Base-by-base conservation (phyloP, 179 eudicot genomes). In the Gypsophila paniculata region DNA sequence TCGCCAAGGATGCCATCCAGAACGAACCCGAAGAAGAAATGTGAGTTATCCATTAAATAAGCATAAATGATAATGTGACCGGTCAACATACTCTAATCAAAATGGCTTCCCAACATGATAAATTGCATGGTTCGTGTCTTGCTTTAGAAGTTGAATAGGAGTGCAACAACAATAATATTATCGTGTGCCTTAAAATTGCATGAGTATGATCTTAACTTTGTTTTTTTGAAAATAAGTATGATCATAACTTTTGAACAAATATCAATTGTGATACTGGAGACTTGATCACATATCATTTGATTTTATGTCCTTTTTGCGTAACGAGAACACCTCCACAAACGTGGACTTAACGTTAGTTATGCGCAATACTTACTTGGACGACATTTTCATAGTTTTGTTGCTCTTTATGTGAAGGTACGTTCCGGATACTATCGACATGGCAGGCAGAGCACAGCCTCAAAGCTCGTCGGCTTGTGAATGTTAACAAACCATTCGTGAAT, bases 11-110 rank as follows among this genome's bases (percentile, higher is more conserved):
- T 74, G 95, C 95, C 36, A 76, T 89, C 25, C 80, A 69, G 68
- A 87, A 82, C 74, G 94, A 85, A 55, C 86, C 86, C 36, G 91
- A 89, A 69, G 89, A 89, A 77, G 91, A 89, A 76, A 75, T 83
- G 89, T 89, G 78, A 87, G 91, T 79, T 74, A 52, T 77, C 65
- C 29, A 10, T 75, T 75, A 9, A 19, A 59, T 64, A 25, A 55
- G 51, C 54, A 10, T 52, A 59, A 13, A 2, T n/a, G n/a, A n/a
- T n/a, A n/a, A n/a, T n/a, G n/a, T n/a, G n/a, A n/a, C n/a, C n/a
- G n/a, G n/a, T n/a, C n/a, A n/a, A n/a, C n/a, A n/a, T n/a, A n/a
- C n/a, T n/a, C n/a, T n/a, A n/a, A n/a, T n/a, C n/a, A n/a, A n/a
- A n/a, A n/a, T n/a, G n/a, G n/a, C n/a, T n/a, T n/a, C n/a, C n/a